Evolutionary conservation across 2,329 filamentous ascomycete genomes (phyloP), one percentile per base, ranked within the genome.

Genomic region (Hypocreales sp.): DNA sequence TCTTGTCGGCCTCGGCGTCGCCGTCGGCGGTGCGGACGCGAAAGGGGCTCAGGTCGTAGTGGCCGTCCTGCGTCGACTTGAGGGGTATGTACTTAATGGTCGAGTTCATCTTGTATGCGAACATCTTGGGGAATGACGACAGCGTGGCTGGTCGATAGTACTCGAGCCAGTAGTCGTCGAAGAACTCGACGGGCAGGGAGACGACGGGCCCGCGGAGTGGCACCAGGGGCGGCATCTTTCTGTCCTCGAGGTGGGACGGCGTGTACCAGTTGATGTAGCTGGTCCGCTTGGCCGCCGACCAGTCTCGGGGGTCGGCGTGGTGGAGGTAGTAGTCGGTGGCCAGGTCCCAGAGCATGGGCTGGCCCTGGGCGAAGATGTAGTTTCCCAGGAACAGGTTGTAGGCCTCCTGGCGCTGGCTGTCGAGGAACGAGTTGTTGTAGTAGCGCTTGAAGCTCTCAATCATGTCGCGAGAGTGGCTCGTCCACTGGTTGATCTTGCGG

Each of bases 391-490:
- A 98, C 8, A 98, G 61, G 40, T 98, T 98, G 52, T 95, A 95
- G 1, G 90, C 90, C 53, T 98, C 90, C 53, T 98, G 90, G 18
- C 90, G 74, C 47, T 98, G 90, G n/a, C 79, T 86, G 50, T 98
- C 90, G 7, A 98, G 67, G 48, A 98, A 98, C 0, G 87, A 92
- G 46, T 98, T 98, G 56, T 95, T 93, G 53, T 98, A 98, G 51
- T 95, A 98, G 16, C 90, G 72, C 51, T 95, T 98, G 61, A 98
- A 94, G 49, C 83, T 93, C 55, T 98, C 90, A 14, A 98, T 86
- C 87, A 98, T 95, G 50, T 98, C 90, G 39, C 90, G 71, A 3
- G 87, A 94, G 50, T 93, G 84, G 41, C 83, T 93, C 15, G 84
- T 92, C 90, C 90, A 98, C 49, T 95, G 87, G 40, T 95, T 95